Evolutionary conservation across 2,329 filamentous ascomycete genomes (phyloP).

Genomic region (Stromatinia cepivora): DNA sequence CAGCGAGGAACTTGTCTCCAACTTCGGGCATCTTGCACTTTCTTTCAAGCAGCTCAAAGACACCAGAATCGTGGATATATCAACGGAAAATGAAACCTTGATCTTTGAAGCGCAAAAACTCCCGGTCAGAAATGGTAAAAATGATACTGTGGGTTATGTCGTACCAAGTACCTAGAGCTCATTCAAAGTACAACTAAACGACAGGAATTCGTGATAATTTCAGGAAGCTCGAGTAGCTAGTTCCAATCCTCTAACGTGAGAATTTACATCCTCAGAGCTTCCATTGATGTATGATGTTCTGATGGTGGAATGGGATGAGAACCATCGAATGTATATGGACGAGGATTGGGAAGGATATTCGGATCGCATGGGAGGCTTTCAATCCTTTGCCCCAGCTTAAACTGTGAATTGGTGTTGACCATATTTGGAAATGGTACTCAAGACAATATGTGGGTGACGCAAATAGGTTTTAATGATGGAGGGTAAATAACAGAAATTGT

Average conservation of each 20-base stretch:
- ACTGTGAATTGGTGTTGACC: neutral
- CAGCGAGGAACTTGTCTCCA: neutral
- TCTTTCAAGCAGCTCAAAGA: neutral
- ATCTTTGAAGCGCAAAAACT: neutral
- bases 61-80: neutral
- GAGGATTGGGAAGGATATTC: too few relatives aligned
- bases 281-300: neutral
- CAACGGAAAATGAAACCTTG: neutral
- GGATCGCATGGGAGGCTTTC: neutral
- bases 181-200: neutral
- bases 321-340: neutral
- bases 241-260: neutral
- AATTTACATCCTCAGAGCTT: neutral
- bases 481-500: neutral
- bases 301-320: neutral
- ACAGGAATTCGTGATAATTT: neutral
- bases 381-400: neutral
- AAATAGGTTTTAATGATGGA: too few relatives aligned
- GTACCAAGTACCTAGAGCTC: neutral
- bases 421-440: neutral
- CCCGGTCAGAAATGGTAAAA: rapidly evolving
- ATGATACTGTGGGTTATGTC: neutral
- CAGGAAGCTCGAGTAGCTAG: neutral
- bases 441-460: neutral
- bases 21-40: neutral